Conservation (phyloP, 768 basidiomycete species). For the Melanogaster broomeanus region DNA sequence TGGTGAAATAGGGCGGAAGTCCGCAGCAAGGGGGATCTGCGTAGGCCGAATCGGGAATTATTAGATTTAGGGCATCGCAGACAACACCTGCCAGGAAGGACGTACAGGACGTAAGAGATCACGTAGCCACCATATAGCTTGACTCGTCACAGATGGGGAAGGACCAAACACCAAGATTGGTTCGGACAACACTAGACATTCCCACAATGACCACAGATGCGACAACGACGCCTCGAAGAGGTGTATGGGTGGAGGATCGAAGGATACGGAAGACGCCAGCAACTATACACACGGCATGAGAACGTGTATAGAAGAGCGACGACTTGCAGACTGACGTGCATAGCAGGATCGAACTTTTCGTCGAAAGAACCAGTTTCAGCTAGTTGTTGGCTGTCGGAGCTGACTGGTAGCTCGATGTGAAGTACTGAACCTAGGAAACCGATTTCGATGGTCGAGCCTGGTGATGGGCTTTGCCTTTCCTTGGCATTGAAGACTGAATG, state of each 20-base stretch:
- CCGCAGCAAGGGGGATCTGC: conserved; percentile 80
- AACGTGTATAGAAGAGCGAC: too few species aligned
- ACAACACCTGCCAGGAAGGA: neutral
- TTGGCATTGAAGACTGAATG: conserved; percentile 36
- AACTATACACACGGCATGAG: conserved; percentile 46
- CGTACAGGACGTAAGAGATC: conserved; percentile 83
- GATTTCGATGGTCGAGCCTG: conserved; percentile 70
- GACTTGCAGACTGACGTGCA: conserved; percentile 42
- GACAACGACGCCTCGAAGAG: conserved; percentile 66
- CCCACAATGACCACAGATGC: conserved; percentile 88
- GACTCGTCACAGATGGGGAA: conserved; percentile 80
- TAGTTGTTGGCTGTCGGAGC: conserved; percentile 72
- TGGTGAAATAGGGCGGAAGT: conserved; percentile 96
- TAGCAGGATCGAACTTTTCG: conserved; percentile 51
- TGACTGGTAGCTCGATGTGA: conserved; percentile 69
- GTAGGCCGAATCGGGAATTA: neutral
- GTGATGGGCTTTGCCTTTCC: conserved; percentile 74
- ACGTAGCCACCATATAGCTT: conserved; percentile 90
- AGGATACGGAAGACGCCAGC: conserved; percentile 62
- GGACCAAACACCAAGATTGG: conserved; percentile 83
- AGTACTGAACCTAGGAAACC: conserved; percentile 83
- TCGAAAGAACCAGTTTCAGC: conserved; percentile 52
- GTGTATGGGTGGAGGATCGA: conserved; percentile 55
- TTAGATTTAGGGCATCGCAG: neutral
- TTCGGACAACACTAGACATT: conserved; percentile 89